Conservation (phyloP, 176 grass and related monocot genomes). For the Puya raimondii region DNA sequence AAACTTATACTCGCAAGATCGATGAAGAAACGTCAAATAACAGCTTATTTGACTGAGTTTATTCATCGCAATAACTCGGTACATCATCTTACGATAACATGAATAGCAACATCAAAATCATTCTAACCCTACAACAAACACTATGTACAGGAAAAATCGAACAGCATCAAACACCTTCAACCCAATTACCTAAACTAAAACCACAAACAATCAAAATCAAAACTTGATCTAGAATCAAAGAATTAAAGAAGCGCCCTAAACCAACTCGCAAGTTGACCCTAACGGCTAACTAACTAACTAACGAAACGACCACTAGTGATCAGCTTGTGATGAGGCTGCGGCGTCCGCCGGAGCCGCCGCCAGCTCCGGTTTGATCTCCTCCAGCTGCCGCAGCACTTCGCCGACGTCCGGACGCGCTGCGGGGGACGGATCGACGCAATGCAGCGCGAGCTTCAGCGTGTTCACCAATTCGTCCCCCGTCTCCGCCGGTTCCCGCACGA, state of each 20-base stretch:
- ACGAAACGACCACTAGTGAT: neutral
- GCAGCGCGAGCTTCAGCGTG: slow-evolving; percentile 67
- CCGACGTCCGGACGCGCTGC: slow-evolving; percentile 56
- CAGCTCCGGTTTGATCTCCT: slow-evolving; percentile 73
- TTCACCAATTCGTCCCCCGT: slow-evolving; percentile 81
- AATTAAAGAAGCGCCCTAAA: neutral
- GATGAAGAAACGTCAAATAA: neutral
- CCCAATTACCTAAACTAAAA: neutral
- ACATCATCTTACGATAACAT: slow-evolving; percentile 87
- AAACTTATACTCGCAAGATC: too few relatives aligned
- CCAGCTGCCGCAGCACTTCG: slow-evolving; percentile 71
- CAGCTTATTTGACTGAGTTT: slow-evolving; percentile 1
- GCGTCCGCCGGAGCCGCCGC: slow-evolving; percentile 15
- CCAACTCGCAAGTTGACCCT: too few relatives aligned
- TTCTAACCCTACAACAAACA: neutral
- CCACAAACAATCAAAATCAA: neutral
- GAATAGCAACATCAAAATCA: slow-evolving; percentile 27
- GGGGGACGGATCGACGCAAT: slow-evolving; percentile 73
- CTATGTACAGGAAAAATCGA: neutral
- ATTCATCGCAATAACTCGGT: slow-evolving; percentile 25
- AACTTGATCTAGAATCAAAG: neutral
- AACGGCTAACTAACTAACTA: too few relatives aligned
- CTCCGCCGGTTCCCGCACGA: slow-evolving; percentile 65
- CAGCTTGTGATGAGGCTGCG: neutral
- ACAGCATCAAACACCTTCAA: too few relatives aligned